A percentile compares a stretch with the other conserved stretches of the same genome.
Conservation (phyloP, 345 rosid species). For the Pistacia vera region DNA sequence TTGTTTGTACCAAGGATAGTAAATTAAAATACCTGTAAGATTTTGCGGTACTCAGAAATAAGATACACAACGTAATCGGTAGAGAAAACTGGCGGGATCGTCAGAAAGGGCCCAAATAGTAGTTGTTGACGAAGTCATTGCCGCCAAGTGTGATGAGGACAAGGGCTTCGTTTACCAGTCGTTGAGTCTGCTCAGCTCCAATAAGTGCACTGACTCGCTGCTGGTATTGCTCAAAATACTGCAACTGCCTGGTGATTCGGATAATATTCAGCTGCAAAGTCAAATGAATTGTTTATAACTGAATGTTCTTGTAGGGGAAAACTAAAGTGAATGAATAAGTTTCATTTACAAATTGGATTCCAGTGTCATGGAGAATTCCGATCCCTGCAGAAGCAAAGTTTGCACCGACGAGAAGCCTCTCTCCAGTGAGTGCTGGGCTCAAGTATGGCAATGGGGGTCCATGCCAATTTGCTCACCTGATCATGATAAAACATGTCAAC, state of each 20-base stretch:
- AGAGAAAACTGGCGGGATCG: constrained; percentile 77
- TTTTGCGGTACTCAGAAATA: constrained; percentile 77
- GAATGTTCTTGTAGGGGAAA: background rate
- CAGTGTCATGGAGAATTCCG: constrained; percentile 88
- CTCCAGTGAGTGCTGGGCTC: constrained; percentile 64
- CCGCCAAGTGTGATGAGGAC: constrained; percentile 84
- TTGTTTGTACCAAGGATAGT: background rate
- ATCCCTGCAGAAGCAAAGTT: constrained; percentile 95
- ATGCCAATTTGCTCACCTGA: constrained; percentile 69
- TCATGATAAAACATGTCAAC: background rate
- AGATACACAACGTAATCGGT: constrained; percentile 68
- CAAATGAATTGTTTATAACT: background rate
- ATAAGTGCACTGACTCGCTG: constrained; percentile 52
- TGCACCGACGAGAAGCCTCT: constrained; percentile 73
- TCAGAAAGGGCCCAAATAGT: constrained; percentile 77
- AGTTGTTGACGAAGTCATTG: constrained; percentile 93
- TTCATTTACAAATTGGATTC: constrained; percentile 69
- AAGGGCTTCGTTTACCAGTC: constrained; percentile 67
- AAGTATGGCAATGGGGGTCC: constrained; percentile 74
- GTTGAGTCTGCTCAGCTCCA: constrained; percentile 55
- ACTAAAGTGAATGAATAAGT: no score
- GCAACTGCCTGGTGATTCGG: constrained; percentile 57
- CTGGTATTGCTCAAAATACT: constrained; percentile 75
- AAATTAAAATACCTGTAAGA: constrained; percentile 45
- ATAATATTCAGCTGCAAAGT: constrained; percentile 71